A percentile compares a stretch with the other conserved stretches of the same genome.
Evolutionary conservation across 2,329 filamentous ascomycete species (phyloP).

Genomic region (Colletotrichum sp.): DNA sequence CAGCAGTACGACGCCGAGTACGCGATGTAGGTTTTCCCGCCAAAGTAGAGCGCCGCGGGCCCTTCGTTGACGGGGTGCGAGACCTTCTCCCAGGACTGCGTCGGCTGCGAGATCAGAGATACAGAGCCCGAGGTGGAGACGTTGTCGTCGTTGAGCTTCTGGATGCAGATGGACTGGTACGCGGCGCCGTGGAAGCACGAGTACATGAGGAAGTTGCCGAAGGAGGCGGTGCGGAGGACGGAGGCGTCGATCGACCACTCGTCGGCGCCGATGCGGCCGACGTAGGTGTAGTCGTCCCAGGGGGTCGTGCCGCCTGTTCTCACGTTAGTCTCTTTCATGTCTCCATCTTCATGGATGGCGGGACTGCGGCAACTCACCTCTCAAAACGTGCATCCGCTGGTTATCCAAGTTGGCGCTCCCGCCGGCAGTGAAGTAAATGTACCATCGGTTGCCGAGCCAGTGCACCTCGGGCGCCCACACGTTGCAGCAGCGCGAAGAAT

Average conservation of each 20-base stretch:
- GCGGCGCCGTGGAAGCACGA: slow-evolving; percentile 53
- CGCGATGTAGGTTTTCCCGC: slow-evolving; percentile 55
- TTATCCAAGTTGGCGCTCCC: slow-evolving; percentile 47
- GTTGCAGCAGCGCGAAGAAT: slow-evolving; percentile 47
- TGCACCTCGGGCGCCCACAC: slow-evolving; percentile 28
- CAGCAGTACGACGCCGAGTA: slow-evolving; percentile 64
- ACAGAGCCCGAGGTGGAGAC: slow-evolving; percentile 46
- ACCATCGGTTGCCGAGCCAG: slow-evolving; percentile 22
- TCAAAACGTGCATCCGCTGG: slow-evolving; percentile 53
- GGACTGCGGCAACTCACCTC: background rate
- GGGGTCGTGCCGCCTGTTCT: slow-evolving; percentile 52
- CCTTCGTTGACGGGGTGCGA: slow-evolving; percentile 60
- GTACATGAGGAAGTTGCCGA: slow-evolving; percentile 58
- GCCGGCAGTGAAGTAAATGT: slow-evolving; percentile 52
- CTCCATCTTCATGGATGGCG: background rate
- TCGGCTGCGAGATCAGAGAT: slow-evolving; percentile 55
- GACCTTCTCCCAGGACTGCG: slow-evolving; percentile 54
- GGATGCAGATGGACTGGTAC: slow-evolving; percentile 43
- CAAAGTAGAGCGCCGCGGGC: slow-evolving; percentile 56
- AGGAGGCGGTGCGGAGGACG: slow-evolving; percentile 50
- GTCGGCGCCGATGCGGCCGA: slow-evolving; percentile 48
- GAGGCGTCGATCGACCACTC: slow-evolving; percentile 61
- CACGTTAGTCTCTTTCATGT: background rate
- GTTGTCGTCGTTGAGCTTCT: slow-evolving; percentile 43
- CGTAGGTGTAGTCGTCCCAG: slow-evolving; percentile 56